phyloP scores from a whole-genome alignment of 768 basidiomycete species.

The Leucocoprinus sp. region DNA sequence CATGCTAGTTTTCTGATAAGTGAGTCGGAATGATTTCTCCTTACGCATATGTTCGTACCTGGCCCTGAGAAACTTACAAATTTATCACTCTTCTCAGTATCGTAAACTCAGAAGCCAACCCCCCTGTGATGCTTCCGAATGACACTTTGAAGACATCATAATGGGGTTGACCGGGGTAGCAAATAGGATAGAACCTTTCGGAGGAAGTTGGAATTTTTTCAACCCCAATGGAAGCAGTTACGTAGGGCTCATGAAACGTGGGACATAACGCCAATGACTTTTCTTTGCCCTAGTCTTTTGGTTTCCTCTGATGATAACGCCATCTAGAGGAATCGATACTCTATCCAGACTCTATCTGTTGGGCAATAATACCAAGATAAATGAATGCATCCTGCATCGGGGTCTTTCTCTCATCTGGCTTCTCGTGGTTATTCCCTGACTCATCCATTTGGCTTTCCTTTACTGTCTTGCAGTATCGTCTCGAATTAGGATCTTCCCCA shows the following conservation, averaged over 20 bases:
- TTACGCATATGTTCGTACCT: constrained; percentile 1
- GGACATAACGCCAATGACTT: too few relatives aligned
- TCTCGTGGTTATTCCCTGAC: constrained; percentile 1
- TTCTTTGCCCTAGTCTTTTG: too few relatives aligned
- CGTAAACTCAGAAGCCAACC: background rate
- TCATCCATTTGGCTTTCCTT: constrained; percentile 3
- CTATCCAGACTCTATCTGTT: constrained; percentile 2
- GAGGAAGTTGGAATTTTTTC: too few relatives aligned
- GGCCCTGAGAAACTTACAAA: background rate
- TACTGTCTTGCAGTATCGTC: constrained; percentile 3
- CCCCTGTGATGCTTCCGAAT: background rate
- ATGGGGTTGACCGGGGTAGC: background rate
- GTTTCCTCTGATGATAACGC: constrained; percentile 6
- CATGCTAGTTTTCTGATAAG: too few relatives aligned
- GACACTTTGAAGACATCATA: background rate
- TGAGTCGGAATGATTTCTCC: too few relatives aligned
- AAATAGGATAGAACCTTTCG: background rate
- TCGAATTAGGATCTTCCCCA: background rate
- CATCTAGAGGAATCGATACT: background rate
- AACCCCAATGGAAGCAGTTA: too few relatives aligned
- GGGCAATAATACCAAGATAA: background rate
- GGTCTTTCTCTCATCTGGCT: background rate
- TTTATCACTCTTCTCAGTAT: background rate
- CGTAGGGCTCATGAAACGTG: too few relatives aligned
- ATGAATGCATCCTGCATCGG: constrained; percentile 8